Conservation (phyloP, 768 basidiomycete species). For the Pulveroboletus sp. region DNA sequence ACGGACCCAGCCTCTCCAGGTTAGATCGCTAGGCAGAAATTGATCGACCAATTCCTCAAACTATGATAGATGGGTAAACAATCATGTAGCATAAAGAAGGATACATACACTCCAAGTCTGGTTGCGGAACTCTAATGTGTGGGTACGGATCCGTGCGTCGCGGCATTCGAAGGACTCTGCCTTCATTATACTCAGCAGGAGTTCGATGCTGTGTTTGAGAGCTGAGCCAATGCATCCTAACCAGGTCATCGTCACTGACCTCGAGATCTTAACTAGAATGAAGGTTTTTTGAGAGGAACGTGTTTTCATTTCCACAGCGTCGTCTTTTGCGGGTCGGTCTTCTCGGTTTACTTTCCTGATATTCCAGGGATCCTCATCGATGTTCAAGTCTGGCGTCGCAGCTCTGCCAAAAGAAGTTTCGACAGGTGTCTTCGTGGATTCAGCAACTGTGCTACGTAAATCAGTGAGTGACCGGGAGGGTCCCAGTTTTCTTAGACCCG, state of each 20-base stretch:
- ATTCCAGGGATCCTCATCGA: conserved; percentile 21
- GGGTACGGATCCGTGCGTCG: conserved; percentile 76
- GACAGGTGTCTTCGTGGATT: conserved; percentile 23
- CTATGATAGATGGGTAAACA: conserved; percentile 33
- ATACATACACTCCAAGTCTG: conserved; percentile 76
- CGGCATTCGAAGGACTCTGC: conserved; percentile 83
- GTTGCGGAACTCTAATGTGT: conserved; percentile 77
- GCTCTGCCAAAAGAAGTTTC: conserved; percentile 8
- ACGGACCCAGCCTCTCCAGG: conserved; percentile 80
- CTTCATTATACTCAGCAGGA: conserved; percentile 76
- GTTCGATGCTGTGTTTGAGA: conserved; percentile 50
- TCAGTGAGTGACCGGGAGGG: conserved; percentile 72
- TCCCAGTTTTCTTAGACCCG: conserved; percentile 50
- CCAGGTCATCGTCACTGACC: conserved; percentile 36
- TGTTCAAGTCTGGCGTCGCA: conserved; percentile 15
- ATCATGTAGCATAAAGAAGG: conserved; percentile 3
- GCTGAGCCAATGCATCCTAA: conserved; percentile 18
- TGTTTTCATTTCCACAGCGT: conserved; percentile 78
- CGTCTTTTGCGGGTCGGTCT: conserved; percentile 36
- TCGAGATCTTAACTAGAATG: conserved; percentile 71
- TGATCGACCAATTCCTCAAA: conserved; percentile 79
- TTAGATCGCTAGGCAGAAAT: conserved; percentile 75
- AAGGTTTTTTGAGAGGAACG: conserved; percentile 84
- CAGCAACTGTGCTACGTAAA: conserved; percentile 46
- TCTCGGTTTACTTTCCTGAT: conserved; percentile 19